Percentiles rank a stretch among this genome's conserved stretches.
phyloP scores from a whole-genome alignment of 805 yeast genomes.

The Candida caryicola region DNA sequence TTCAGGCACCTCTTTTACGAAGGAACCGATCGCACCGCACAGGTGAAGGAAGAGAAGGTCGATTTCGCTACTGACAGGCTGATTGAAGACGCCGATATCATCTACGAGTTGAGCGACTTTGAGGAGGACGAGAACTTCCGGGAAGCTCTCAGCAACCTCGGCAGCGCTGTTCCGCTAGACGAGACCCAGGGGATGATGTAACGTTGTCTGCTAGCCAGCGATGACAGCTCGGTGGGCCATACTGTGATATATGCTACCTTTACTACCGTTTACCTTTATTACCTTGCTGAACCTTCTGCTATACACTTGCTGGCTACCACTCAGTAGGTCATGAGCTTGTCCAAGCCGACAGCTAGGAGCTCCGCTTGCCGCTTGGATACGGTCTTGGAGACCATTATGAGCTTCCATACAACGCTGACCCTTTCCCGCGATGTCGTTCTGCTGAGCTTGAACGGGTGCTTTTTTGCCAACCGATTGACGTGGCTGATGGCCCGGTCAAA shows the following conservation, averaged over 20 bases:
- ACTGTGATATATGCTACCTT: no score
- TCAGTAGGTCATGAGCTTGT: conserved; percentile 2
- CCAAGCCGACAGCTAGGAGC: background rate
- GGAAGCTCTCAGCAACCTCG: no score
- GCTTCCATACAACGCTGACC: background rate
- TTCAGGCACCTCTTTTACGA: conserved; percentile 5
- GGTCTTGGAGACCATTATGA: conserved; percentile 3
- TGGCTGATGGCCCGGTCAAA: conserved; percentile 2
- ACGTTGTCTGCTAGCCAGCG: no score
- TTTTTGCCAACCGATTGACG: background rate
- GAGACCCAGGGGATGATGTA: no score
- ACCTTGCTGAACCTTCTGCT: no score
- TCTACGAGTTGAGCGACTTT: conserved; percentile 20
- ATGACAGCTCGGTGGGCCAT: no score
- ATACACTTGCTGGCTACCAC: no score
- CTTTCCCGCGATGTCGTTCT: background rate
- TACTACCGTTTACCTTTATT: no score
- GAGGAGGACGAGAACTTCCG: conserved; percentile 17
- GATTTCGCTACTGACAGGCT: conserved; percentile 1
- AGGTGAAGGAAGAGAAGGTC: conserved; percentile 3
- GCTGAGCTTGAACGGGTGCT: background rate
- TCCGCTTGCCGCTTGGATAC: conserved; percentile 2
- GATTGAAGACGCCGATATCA: conserved; percentile 16
- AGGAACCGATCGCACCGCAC: background rate
- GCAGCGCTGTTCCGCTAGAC: no score